Evolutionary conservation across 73 alveolate genomes (phyloP).

Genomic region (Diophrys appendiculata): DNA sequence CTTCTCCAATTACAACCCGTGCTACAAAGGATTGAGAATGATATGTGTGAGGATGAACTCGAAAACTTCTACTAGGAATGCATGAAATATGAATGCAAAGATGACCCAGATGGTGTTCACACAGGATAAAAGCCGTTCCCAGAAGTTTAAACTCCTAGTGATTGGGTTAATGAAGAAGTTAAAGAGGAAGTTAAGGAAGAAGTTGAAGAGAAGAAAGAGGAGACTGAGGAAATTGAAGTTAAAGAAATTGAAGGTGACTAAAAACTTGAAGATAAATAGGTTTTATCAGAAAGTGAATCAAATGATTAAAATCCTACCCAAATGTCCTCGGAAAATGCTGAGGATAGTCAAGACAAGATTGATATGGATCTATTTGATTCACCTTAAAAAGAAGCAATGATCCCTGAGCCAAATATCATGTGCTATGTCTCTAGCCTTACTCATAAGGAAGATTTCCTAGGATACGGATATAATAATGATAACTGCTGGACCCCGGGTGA

Average conservation of each 20-base stretch:
- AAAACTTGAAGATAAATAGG: not conserved
- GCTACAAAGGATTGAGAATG: not conserved
- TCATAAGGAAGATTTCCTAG: not conserved
- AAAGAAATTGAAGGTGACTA: not conserved
- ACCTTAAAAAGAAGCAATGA: too few relatives aligned
- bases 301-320: too few relatives aligned
- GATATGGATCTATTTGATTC: too few relatives aligned
- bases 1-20: not conserved
- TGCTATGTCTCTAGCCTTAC: not conserved
- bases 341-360: too few relatives aligned
- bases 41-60: not conserved
- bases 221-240: not conserved
- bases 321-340: too few relatives aligned
- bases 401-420: not conserved
- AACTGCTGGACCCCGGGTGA: not conserved
- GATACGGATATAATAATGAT: not conserved
- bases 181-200: not conserved
- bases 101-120: not conserved
- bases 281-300: not conserved
- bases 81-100: constrained; percentile 1
- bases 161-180: not conserved
- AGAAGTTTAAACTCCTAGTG: not conserved
- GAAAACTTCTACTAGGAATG: not conserved
- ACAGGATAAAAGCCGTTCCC: not conserved
- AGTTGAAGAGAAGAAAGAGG: not conserved